A percentile compares a stretch with the other conserved stretches of the same genome.
phyloP scores from a whole-genome alignment of 305 asterid species.

The Fraxinus latifolia region DNA sequence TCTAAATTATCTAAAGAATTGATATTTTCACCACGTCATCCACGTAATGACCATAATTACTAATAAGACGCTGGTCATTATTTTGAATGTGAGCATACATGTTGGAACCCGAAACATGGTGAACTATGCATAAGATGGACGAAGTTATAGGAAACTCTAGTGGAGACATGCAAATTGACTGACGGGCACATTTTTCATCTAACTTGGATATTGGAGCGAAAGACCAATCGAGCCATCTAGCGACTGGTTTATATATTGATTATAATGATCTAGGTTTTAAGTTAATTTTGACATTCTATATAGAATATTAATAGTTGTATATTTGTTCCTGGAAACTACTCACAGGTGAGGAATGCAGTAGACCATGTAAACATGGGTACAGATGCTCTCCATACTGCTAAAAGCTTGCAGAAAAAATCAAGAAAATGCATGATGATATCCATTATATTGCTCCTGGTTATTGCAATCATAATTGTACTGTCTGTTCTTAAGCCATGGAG shows the following conservation, averaged over 20 bases:
- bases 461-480: constrained; percentile 56
- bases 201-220: neutral
- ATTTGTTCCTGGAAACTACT: neutral
- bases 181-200: neutral
- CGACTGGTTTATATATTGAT: neutral
- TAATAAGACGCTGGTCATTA: neutral
- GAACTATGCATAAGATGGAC: neutral
- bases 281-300: neutral
- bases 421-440: constrained; percentile 78
- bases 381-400: constrained; percentile 80
- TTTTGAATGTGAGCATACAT: neutral
- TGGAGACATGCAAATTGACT: neutral
- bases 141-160: neutral
- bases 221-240: neutral
- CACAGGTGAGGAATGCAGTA: constrained; percentile 67
- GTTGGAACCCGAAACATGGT: neutral
- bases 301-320: neutral
- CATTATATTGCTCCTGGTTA: constrained; percentile 45
- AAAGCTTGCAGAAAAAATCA: constrained; percentile 66
- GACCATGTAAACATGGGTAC: constrained; percentile 76
- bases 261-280: neutral
- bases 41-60: neutral
- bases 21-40: neutral
- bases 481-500: constrained; percentile 72
- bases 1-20: neutral